Conservation (phyloP, 2,329 filamentous ascomycete species). For the Rugonectria rugulosa region DNA sequence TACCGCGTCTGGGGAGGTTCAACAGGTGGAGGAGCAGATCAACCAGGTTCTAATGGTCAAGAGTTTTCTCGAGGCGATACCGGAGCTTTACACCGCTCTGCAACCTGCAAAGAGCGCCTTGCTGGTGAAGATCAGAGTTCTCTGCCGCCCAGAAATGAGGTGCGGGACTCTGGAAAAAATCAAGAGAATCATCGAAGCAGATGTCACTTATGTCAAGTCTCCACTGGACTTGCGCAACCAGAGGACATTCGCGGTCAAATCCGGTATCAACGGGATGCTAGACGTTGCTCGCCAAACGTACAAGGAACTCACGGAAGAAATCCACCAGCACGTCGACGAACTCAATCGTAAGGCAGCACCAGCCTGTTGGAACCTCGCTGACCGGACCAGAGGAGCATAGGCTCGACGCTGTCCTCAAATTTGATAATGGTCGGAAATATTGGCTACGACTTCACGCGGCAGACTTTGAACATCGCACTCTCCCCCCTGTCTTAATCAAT, state of each 20-base stretch:
- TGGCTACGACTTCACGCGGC: constrained; percentile 72
- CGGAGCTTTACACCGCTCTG: constrained; percentile 73
- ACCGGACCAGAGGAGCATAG: constrained; percentile 59
- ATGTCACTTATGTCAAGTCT: constrained; percentile 78
- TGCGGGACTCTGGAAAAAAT: constrained; percentile 71
- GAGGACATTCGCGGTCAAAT: constrained; percentile 86
- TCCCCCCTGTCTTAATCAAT: constrained; percentile 82
- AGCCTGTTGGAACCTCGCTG: not conserved
- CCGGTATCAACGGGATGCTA: constrained; percentile 83
- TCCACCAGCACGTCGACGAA: constrained; percentile 72
- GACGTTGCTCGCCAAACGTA: constrained; percentile 90
- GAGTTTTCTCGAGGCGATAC: constrained; percentile 75
- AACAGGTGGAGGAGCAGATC: constrained; percentile 79
- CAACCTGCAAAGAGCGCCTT: constrained; percentile 69
- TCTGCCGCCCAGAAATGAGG: constrained; percentile 72
- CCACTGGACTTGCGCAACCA: constrained; percentile 90
- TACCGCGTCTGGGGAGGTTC: constrained; percentile 69
- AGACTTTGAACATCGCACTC: constrained; percentile 65
- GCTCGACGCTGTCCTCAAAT: constrained; percentile 73
- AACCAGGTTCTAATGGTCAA: constrained; percentile 90
- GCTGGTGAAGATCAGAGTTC: constrained; percentile 71
- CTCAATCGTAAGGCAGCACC: constrained; percentile 63
- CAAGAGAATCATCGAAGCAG: constrained; percentile 75
- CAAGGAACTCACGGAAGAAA: constrained; percentile 85
- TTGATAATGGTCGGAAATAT: constrained; percentile 79